Evolutionary conservation across 768 basidiomycete species (phyloP), one percentile per base, ranked within the genome.

Genomic region (Hygrocybe coccinea): DNA sequence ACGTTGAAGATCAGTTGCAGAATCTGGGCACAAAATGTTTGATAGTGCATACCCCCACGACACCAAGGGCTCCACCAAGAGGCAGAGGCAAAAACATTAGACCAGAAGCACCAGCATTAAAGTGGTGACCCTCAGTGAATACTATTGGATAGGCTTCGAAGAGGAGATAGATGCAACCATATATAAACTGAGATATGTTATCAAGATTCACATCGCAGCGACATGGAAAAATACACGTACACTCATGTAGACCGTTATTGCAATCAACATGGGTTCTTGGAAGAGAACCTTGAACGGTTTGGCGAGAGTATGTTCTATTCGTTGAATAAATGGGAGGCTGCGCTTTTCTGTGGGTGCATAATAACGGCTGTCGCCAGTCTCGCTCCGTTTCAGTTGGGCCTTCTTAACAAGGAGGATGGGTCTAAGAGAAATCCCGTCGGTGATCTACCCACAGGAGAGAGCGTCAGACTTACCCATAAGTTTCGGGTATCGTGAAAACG

Each of bases 211-310:
- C 5, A 61, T 47, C 14, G 10, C 33, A 44, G 11, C 15, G 15
- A 15, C 39, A 22, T 51, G 12, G 22, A 24, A 24, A 39, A 2
- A 9, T 10, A 12, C 22, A 70, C 77, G 59, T 59, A 82, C 79
- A 53, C 80, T 82, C 71, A 85, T 78, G 69, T 87, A 89, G 4
- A 79, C 29, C 0, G 82, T 82, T n/a, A 82, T 69, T 2, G 79
- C 75, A 3, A 87, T 67, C n/a, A 88, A 66, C 72, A 87, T 85
- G 0, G 84, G 83, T 64, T 89, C 89, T 21, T 66, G 74, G 58
- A 82, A 76, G 22, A 90, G 74, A 39, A 91, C 74, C 33, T 78
- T 71, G 67, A 86, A 86, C 0, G 88, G 88, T 35, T 79, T 74
- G 35, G 76, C 74, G 39, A 85, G 64, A 5, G 80, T 75, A 56